Base-by-base conservation (phyloP, 306 rosid species). In the Lablab purpureus region DNA sequence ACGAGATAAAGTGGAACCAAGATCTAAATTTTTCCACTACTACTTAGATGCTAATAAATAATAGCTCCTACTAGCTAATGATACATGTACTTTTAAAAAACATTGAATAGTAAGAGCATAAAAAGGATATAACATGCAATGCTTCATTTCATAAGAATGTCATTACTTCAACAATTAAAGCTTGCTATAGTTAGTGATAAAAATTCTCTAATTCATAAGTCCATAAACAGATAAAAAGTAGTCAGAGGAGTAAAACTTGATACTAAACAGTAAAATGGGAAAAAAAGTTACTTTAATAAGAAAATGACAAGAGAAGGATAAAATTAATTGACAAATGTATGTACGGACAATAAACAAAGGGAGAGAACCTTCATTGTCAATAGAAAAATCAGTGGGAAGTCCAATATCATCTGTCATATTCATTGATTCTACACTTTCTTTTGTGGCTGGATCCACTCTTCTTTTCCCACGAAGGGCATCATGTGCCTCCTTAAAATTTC, bases 401-500 rank as follows among this genome's bases (percentile, higher is more conserved):
- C 18, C 0, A 36, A 56, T 13, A 55, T 55, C 32, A 6, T 49
- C 2, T 63, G 46, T 17, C 37, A 8, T 14, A 10, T 4, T 54
- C 3, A 19, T 28, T 28, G 69, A 30, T 54, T 45, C 80, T n/a
- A 18, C 28, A 51, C 50, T 73, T 52, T 12, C 27, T 58, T 40
- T 13, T 1, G 21, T 11, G 27, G 68, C 13, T 1, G 17, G 2
- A 25, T 22, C 50, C 28, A 18, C 13, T 25, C 6, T 18, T 73
- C 32, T 36, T 13, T 75, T 75, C 22, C 4, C 56, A 58, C 50
- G 15, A 32, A 83, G 46, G 18, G 74, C 82, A 15, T 2, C 2
- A 13, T n/a, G 72, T 25, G 86, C 86, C 40, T 72, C 75, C 63
- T 23, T 46, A n/a, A 83, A 83, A 18, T 78, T 72, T 67, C 27